Evolutionary conservation across 176 grass and related monocot species (phyloP), one percentile per base, ranked within the genome.

Genomic region (Eragrostis nindensis): DNA sequence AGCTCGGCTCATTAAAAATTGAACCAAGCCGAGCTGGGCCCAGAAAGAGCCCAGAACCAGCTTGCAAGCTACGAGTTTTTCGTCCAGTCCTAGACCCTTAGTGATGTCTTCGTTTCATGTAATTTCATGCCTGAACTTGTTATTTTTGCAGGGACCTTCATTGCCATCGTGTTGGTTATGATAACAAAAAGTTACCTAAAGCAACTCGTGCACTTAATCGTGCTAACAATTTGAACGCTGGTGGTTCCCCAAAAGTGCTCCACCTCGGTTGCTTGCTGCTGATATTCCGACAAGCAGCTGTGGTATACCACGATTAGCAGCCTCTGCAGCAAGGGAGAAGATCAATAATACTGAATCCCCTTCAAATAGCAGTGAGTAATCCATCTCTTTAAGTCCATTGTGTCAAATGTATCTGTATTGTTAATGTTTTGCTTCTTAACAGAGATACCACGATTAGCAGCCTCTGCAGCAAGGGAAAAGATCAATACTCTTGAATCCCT

Each of bases 101-200:
- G 32, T 24, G n/a, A 55, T 74, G 13, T 52, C 53, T 75, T 84
- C 30, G 66, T 75, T 14, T 44, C 62, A 73, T 67, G 66, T 5
- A 27, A 49, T 50, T 75, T 62, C 62, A 81, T 81, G 5, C 36
- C 46, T 63, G 49, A 79, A 32, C 55, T 81, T 13, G 78, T 71
- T 70, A 11, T 74, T 80, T 66, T 32, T 73, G 15, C 72, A 97
- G 94, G 94, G 94, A 78, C 62, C 67, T 97, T 36, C 89, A 97
- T 83, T 92, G 89, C 68, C 94, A 97, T 76, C 84, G 79, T 54
- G 75, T 97, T 81, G 94, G 94, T 44, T 97, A 97, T 79, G 88
- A 90, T 61, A 97, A 97, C 48, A 97, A 97, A 70, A 86, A 83
- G 60, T 77, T 86, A 68, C 82, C 87, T 67, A 80, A 88, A 92